Conservation (phyloP, 1,139 yeast species). For the Debaryomyces subglobosus region DNA sequence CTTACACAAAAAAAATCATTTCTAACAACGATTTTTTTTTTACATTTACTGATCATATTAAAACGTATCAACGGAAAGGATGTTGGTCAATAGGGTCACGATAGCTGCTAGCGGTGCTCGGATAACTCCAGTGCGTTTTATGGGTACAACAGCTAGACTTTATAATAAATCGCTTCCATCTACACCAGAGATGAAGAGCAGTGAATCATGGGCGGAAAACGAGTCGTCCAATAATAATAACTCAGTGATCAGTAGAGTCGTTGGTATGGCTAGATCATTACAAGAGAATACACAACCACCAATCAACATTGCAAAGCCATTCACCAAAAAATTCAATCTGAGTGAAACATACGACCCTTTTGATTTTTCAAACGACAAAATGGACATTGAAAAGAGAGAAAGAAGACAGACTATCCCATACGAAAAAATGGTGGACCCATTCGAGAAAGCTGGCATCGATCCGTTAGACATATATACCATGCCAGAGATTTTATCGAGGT, state of each 20-base stretch:
- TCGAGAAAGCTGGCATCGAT: conserved; percentile 59
- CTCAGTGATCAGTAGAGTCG: conserved; percentile 22
- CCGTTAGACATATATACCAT: conserved; percentile 68
- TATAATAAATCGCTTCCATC: conserved; percentile 24
- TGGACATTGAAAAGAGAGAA: conserved; percentile 40
- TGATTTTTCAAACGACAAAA: conserved; percentile 65
- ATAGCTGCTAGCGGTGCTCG: background rate
- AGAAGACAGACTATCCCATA: conserved; percentile 17
- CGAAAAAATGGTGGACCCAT: conserved; percentile 36
- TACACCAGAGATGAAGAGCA: conserved; percentile 37
- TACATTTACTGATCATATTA: background rate
- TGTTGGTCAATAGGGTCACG: conserved; percentile 5
- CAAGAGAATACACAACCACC: conserved; percentile 28
- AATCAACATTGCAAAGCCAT: conserved; percentile 24
- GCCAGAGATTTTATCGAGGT: conserved; percentile 64
- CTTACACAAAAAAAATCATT: conserved; percentile 9
- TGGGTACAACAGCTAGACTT: conserved; percentile 8
- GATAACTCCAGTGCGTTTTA: background rate
- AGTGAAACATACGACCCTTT: conserved; percentile 69
- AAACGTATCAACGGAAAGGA: background rate
- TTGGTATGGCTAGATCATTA: conserved; percentile 34
- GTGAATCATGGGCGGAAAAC: conserved; percentile 29
- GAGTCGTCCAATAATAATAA: conserved; percentile 14
- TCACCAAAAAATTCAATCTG: conserved; percentile 43
- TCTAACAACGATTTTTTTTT: conserved; percentile 4